Percentiles rank a stretch among this genome's conserved stretches.
Conservation (phyloP, 805 yeast genomes). For the Henningerozyma blattae region DNA sequence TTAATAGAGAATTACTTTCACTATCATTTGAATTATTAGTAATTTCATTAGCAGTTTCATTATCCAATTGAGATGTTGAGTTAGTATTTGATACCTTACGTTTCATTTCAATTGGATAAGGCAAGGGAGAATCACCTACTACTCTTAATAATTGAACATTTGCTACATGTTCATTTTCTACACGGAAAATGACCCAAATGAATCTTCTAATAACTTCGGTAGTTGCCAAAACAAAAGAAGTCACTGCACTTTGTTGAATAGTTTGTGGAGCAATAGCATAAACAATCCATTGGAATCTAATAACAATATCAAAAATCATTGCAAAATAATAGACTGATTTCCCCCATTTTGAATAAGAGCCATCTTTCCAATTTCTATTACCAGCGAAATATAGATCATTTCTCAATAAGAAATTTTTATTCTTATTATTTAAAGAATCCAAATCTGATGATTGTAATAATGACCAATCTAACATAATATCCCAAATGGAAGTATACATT, state of each 20-base stretch:
- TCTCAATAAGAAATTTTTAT: constrained; percentile 48
- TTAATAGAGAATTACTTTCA: neutral
- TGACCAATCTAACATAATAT: constrained; percentile 93
- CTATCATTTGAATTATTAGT: neutral
- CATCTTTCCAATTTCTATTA: constrained; percentile 23
- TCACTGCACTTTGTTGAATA: constrained; percentile 77
- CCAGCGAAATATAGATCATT: constrained; percentile 58
- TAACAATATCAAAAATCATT: constrained; percentile 55
- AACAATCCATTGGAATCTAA: constrained; percentile 87
- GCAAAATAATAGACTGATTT: constrained; percentile 56
- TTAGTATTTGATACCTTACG: neutral
- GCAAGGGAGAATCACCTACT: constrained; percentile 75
- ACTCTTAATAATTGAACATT: constrained; percentile 81
- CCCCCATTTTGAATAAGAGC: constrained; percentile 16
- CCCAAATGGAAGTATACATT: constrained; percentile 66
- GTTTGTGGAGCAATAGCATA: constrained; percentile 68
- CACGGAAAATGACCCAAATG: constrained; percentile 82
- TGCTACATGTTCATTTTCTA: constrained; percentile 93
- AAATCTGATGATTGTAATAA: constrained; percentile 38
- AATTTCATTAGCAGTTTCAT: too few species aligned
- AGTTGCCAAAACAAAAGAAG: constrained; percentile 72
- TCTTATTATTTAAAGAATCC: constrained; percentile 17
- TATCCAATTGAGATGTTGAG: too few species aligned
- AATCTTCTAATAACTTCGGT: constrained; percentile 78
- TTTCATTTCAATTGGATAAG: constrained; percentile 37